These are phyloP conservation scores for Oleoguttula mirabilis DNA, from an alignment of 495 filamentous ascomycete species.

Conservation along the genomic window DNA sequence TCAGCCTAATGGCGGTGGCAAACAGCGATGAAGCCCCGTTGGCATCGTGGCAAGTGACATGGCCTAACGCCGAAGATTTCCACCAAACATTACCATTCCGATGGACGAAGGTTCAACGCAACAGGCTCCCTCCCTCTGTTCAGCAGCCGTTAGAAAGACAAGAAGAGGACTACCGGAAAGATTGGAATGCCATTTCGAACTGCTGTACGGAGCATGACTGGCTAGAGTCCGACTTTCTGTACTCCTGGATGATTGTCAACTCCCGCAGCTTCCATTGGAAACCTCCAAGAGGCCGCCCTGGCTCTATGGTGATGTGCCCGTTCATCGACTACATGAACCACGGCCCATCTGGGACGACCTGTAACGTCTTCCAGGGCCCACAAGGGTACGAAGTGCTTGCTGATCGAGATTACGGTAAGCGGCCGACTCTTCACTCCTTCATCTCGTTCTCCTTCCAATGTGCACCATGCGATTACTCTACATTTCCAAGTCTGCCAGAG, in stretches of 20 bases:
- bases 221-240: slow-evolving; percentile 38
- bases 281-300: slow-evolving; percentile 36
- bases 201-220: background rate
- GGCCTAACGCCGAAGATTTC: slow-evolving; percentile 52
- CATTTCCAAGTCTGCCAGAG: too few relatives aligned
- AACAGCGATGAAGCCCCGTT: slow-evolving; percentile 43
- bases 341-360: slow-evolving; percentile 32
- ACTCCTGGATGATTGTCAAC: slow-evolving; percentile 73
- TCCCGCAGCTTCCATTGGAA: slow-evolving; percentile 64
- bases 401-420: slow-evolving; percentile 40
- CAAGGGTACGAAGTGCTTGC: slow-evolving; percentile 51
- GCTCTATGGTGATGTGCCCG: slow-evolving; percentile 70
- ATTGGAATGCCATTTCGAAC: slow-evolving; percentile 5
- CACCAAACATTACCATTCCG: slow-evolving; percentile 52
- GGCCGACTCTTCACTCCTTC: too few relatives aligned
- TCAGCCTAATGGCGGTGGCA: slow-evolving; percentile 37
- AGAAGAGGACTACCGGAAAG: slow-evolving; percentile 6
- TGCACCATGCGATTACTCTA: too few relatives aligned
- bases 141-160: slow-evolving; percentile 10
- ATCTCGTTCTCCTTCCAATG: too few relatives aligned
- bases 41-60: slow-evolving; percentile 53
- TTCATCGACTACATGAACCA: slow-evolving; percentile 89
- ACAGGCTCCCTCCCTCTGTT: slow-evolving; percentile 34
- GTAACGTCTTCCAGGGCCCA: slow-evolving; percentile 47
- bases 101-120: slow-evolving; percentile 44